Evolutionary conservation across 495 filamentous ascomycete species (phyloP), one percentile per base, ranked within the genome.

Genomic region (Aspergillus steynii): DNA sequence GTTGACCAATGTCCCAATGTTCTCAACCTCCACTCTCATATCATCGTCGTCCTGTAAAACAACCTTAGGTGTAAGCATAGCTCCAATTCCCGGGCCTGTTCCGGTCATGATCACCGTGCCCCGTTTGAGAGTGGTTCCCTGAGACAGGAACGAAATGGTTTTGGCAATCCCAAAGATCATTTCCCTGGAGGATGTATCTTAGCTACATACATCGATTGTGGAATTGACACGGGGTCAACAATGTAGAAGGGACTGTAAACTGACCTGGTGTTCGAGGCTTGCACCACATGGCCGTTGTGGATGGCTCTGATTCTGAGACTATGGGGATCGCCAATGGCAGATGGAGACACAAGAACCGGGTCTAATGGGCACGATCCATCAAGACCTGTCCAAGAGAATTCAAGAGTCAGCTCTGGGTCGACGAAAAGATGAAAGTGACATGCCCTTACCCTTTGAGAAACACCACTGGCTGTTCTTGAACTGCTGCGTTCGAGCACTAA

Each of bases 1-100:
- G 52, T 68, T 69, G 12, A 71, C 53, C 25, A 74, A 56, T 46
- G 42, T 46, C 42, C 42, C 42, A 46, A 46, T 46, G 42, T 71
- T 58, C 25, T 68, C 72, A 62, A 84, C 78, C 55, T 78, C 57
- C 4, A 87, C 81, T 54, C 77, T 75, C 3, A 86, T 83, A 45
- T 78, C 74, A 70, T 85, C 82, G 0, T 78, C 82, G 60, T 86
- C 71, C 59, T 77, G 75, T 53, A 87, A 64, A 26, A 75, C 81
- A 12, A 76, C 72, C 59, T 72, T 74, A 2, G 74, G 72, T 54
- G 81, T 73, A 50, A 76, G 76, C 45, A 79, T 76, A 55, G 73
- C 68, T 9, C 73, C 74, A 63, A 77, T 77, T 6, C 74, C 74
- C 14, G 74, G 67, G 2, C 68, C 69, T 8, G 79, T 81, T 15